A percentile compares a stretch with the other conserved stretches of the same genome.
phyloP scores from a whole-genome alignment of 805 yeast genomes.

The Pichia occidentalis region DNA sequence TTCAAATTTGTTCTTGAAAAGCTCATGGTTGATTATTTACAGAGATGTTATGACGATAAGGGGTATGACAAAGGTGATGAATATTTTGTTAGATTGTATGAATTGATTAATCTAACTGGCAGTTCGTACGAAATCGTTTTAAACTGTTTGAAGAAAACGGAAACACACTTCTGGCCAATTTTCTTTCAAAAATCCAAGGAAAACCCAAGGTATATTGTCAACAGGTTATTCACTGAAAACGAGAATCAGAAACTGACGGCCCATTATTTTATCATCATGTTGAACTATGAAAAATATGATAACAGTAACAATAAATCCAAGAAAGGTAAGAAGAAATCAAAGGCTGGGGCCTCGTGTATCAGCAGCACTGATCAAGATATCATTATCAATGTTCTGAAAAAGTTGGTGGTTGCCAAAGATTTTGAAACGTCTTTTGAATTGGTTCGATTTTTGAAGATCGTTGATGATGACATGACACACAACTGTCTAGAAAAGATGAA shows the following conservation, averaged over 20 bases:
- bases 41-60: conserved; percentile 28
- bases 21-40: conserved; percentile 36
- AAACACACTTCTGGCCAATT: conserved; percentile 43
- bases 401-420: conserved; percentile 34
- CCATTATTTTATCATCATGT: conserved; percentile 45
- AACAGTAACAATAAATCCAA: conserved; percentile 3
- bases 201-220: conserved; percentile 40
- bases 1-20: conserved; percentile 46
- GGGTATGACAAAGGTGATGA: conserved; percentile 21
- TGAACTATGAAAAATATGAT: conserved; percentile 38
- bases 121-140: conserved; percentile 35
- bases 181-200: conserved; percentile 37
- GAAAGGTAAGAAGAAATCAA: conserved; percentile 1
- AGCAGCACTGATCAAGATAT: conserved; percentile 33
- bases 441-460: conserved; percentile 45
- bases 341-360: conserved; percentile 6
- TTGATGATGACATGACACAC: conserved; percentile 33
- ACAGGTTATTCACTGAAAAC: conserved; percentile 30
- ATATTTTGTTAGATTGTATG: conserved; percentile 27
- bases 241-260: conserved; percentile 43
- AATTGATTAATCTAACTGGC: conserved; percentile 30
- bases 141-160: conserved; percentile 49
- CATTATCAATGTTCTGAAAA: conserved; percentile 37
- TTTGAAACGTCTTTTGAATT: conserved; percentile 52
- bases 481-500: conserved; percentile 31